Evolutionary conservation across 352 stramenopile genomes (phyloP), one percentile per base, ranked within the genome.

Genomic region (Pythium angustatum): DNA sequence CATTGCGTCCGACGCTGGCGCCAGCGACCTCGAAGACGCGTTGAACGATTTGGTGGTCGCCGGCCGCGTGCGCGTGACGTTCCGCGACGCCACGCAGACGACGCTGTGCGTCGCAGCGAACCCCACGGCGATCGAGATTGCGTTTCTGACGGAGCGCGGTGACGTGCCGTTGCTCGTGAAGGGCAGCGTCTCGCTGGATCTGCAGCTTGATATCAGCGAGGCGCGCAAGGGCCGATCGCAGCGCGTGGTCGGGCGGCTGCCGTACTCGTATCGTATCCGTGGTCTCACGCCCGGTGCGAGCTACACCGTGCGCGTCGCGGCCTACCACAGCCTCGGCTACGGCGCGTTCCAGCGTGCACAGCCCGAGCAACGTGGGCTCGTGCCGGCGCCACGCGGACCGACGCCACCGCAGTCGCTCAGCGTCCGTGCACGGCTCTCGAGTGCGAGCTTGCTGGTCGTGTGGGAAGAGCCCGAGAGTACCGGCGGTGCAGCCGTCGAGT

Each of bases 321-420:
- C 96, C 19, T 98, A 98, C 80, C 99, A 98, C 72, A 92, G 80
- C 27, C 71, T 97, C 15, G 96, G 97, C 17, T 99, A 96, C 59
- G 93, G 96, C 0, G 44, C 76, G 0, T 96, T 94, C 53, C 70
- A 68, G 3, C 74, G 78, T 31, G 81, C 70, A 19, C 70, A 77
- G 26, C 69, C 81, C 1, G 33, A 66, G 33, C 12, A 26, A 0
- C 63, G 59, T 19, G 71, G 71, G 12, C 60, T 81, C 22, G 60
- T 81, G 7, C 74, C 84, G 11, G 62, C 81, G 2, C 36, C 66
- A 9, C 69, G 83, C 51, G 84, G 69, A 17, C 88, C 90, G 15
- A 86, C 61, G 21, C 66, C 73, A 14, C 94, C 94, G 11, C 83
- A 79, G 50, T 92, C 88, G 24, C 85, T 98, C 11, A 82, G 71